phyloP scores from a whole-genome alignment of 2,329 filamentous ascomycete genomes.

The Calonectria fujianensis region DNA sequence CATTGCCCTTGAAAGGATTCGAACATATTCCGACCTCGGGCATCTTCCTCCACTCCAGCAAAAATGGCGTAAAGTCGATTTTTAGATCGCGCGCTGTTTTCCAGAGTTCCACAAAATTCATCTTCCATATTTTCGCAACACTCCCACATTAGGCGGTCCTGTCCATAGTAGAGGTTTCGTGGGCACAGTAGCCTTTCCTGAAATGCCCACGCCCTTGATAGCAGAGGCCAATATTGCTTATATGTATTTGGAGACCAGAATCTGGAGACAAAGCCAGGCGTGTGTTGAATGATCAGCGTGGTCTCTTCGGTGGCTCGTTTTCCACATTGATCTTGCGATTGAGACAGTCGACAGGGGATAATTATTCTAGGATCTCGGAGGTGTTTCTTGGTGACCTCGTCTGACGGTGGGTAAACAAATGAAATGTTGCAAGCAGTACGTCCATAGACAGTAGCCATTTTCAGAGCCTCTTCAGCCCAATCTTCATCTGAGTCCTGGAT shows the following conservation, averaged over 20 bases:
- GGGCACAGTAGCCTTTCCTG: conserved; percentile 27
- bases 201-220: conserved; percentile 28
- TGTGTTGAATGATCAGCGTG: conserved; percentile 4
- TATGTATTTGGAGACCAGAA: conserved; percentile 28
- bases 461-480: conserved; percentile 19
- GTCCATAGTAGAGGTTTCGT: conserved; percentile 37
- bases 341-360: conserved; percentile 4
- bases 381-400: conserved; percentile 11
- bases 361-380: conserved; percentile 26
- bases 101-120: conserved; percentile 27
- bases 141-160: conserved; percentile 32
- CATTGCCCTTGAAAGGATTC: conserved; percentile 14
- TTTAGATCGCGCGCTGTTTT: conserved; percentile 21
- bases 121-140: conserved; percentile 35
- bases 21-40: conserved; percentile 18
- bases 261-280: neutral
- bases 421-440: conserved; percentile 30
- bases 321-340: neutral
- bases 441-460: conserved; percentile 26
- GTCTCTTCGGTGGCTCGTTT: no score
- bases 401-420: conserved; percentile 28
- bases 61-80: conserved; percentile 33
- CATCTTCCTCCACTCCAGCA: conserved; percentile 6
- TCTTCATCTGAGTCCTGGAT: conserved; percentile 22
- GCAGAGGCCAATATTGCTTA: conserved; percentile 28